Evolutionary conservation across 163 green algal species (phyloP), one percentile per base, ranked within the genome.

Genomic region (Scenedesmus sp.): DNA sequence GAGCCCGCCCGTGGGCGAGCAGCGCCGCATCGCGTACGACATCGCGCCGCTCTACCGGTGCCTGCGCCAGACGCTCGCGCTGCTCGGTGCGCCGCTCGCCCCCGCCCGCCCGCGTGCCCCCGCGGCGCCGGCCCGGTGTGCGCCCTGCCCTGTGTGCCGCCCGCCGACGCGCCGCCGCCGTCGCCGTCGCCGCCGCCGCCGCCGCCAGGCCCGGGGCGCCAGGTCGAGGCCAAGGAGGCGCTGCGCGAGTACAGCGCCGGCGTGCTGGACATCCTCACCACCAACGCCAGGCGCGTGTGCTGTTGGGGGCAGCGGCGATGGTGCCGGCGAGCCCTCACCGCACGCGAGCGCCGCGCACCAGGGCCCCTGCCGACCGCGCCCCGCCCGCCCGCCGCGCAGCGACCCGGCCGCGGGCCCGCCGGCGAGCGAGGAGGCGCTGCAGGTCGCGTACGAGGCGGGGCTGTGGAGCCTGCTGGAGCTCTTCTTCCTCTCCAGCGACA

Each of bases 381-480:
- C 39, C 39, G 39, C 10, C 10, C 7, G 6, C 10, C 7, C 7
- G 6, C 10, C 7, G 7, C 6, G 24, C 26, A 77, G 69, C 45
- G 54, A 77, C 36, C 69, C 69, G 13, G 26, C 69, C 26, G 22
- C 45, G 20, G 67, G 33, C 0, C 66, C 66, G 17, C 66, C 66
- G 26, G 14, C 31, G 2, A 34, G 15, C 47, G 44, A 62, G 14
- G 70, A 78, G 5, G 15, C 9, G 4, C 24, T 63, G 13, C 65
- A 74, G 31, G 51, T 58, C 5, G 48, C 34, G 45, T 81, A 81
- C 17, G 83, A 88, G 75, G 75, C 70, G 0, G 75, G 63, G 2
- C 56, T 86, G 63, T 88, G 83, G 83, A 29, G 60, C 33, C 70
- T 88, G 83, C 63, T 88, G 63, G 79, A 86, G 57, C 50, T 88